A percentile compares a stretch with the other conserved stretches of the same genome.
These are phyloP conservation scores for Metschnikowia reukaufii DNA, from an alignment of 805 yeast species.

Conservation along the genomic window DNA sequence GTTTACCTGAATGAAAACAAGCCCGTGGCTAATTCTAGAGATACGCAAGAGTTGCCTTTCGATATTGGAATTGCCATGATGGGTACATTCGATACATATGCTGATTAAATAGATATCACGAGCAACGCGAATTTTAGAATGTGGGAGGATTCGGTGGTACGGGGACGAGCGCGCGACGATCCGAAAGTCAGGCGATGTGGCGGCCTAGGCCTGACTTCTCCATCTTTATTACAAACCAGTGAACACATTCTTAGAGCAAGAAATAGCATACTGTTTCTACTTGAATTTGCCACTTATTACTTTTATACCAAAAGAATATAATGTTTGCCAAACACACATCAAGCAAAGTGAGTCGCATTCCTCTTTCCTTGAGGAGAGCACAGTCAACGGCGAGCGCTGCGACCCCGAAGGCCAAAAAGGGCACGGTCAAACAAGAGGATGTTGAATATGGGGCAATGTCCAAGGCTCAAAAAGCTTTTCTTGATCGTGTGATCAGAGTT, in stretches of 20 bases:
- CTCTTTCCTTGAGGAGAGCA: slow-evolving; percentile 1
- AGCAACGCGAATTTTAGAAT: neutral
- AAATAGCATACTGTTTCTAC: no score
- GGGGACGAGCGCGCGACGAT: slow-evolving; percentile 1
- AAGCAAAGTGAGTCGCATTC: neutral
- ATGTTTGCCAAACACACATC: slow-evolving; percentile 3
- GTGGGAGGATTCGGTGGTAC: neutral
- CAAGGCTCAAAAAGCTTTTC: slow-evolving; percentile 64
- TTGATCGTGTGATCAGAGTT: slow-evolving; percentile 78
- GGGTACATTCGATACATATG: slow-evolving; percentile 34
- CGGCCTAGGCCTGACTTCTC: neutral
- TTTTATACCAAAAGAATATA: no score
- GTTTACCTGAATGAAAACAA: slow-evolving; percentile 47
- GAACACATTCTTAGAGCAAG: neutral
- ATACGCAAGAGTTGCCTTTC: slow-evolving; percentile 58
- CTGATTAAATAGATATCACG: neutral
- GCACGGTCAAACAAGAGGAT: slow-evolving; percentile 5
- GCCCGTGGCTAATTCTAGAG: slow-evolving; percentile 60
- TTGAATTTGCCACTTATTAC: no score
- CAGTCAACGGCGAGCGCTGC: slow-evolving; percentile 10
- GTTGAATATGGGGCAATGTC: slow-evolving; percentile 39
- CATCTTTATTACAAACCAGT: neutral
- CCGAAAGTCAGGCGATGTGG: slow-evolving; percentile 6
- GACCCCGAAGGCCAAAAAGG: neutral
- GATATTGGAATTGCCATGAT: slow-evolving; percentile 49